Conservation (phyloP, 208 protist genomes). For the Leishmania guyanensis region DNA sequence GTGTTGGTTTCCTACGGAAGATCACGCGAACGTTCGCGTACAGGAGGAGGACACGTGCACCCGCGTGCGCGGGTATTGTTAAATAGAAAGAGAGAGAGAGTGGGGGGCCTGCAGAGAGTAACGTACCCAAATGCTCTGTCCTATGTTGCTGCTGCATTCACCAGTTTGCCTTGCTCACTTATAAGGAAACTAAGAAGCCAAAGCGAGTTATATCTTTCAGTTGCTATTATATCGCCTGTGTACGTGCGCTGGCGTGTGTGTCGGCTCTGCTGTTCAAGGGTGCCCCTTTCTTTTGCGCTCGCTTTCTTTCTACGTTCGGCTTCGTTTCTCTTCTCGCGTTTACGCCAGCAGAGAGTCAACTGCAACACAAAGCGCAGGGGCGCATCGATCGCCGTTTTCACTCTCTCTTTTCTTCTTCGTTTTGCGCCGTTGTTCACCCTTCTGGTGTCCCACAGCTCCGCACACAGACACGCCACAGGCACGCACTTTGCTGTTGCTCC, state of each 20-base stretch:
- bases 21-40: not conserved
- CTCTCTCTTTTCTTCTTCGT: slow-evolving; percentile 12
- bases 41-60: not conserved
- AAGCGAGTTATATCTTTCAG: not conserved
- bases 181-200: not conserved
- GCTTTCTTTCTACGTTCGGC: not conserved
- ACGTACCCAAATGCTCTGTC: not conserved
- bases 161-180: not conserved
- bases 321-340: not conserved
- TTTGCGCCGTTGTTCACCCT: not conserved
- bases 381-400: not conserved
- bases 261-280: not conserved
- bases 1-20: not conserved
- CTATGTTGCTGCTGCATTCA: not conserved
- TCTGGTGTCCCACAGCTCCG: not conserved
- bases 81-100: not conserved
- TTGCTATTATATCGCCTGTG: not conserved
- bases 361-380: not conserved
- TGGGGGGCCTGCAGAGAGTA: not conserved
- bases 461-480: not conserved
- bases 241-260: not conserved
- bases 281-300: not conserved
- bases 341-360: not conserved
- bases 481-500: not conserved
- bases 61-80: not conserved